Base-by-base conservation (phyloP, 495 filamentous ascomycete species). In the Xylaria nigripes region DNA sequence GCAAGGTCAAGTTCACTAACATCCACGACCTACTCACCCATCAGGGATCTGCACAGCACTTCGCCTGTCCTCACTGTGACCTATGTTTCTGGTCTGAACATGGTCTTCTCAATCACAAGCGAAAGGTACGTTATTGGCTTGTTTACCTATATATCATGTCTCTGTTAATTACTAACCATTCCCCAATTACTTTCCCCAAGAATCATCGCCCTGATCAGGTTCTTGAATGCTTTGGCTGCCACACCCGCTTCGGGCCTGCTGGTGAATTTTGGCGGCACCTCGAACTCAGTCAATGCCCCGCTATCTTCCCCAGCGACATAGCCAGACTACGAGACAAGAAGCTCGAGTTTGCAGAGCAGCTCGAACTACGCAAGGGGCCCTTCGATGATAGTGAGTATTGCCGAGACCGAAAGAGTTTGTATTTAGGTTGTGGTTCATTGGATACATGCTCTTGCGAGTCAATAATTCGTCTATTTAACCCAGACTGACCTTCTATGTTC, bases 201-300 rank as follows among this genome's bases (percentile, higher is more conserved):
- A 23, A 40, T 19, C 70, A 71, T 49, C 56, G 48, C 12, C 50
- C 43, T 2, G 49, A 54, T 15, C 64, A 67, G 36, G 48, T 61
- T 16, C 50, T 71, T 15, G 46, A 27, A 4, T 73, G 68, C 46
- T 68, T 68, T 2, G 70, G 67, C n/a, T 73, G 68, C 19, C 6
- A 48, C 2, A 45, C 27, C 23, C 45, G 41, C 0, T 70, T 71
- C 46, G 24, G 2, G 5, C n/a, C 36, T 3, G 50, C 51, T 9
- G 55, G 45, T 22, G 34, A 1, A 27, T 62, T 66, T 54, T 48
- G 68, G 32, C 32, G 27, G 8, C 70, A 73, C 21, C 56, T 71
- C 6, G 67, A 73, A 24, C 51, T 22, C 0, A 47, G 54, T 36
- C 19, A 56, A 1, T 70, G 68, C 34, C 19, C 27, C 8, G 34